Base-by-base conservation (phyloP, 495 filamentous ascomycete genomes). In the Alectoria sarmentosa region DNA sequence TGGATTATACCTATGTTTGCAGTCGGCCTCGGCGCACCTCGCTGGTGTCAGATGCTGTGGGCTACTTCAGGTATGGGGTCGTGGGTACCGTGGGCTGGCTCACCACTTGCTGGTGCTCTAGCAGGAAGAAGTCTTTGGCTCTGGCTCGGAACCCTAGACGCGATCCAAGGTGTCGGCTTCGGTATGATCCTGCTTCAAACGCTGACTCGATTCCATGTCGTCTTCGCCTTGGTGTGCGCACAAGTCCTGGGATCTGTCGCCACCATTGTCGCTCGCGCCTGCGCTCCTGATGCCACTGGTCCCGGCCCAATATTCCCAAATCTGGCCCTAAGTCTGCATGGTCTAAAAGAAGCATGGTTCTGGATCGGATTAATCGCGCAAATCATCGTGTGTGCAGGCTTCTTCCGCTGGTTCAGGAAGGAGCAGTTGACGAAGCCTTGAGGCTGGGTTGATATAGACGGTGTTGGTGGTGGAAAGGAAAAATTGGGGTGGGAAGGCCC, bases 1-100 rank as follows among this genome's bases (percentile, higher is more conserved):
- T 88, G 86, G 86, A 79, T 88, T 68, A 69, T 88, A 32, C 86
- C 86, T 52, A 81, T 88, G 67, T 88, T 88, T 69, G 85, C 86
- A 39, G 79, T 87, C 63, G 84, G 84, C 44, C 78, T 89, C 19
- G 81, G 82, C 28, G 81, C 83, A 1, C 86, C 86, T 0, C 76
- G 84, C 54, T 89, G 86, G 85, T 79, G 78, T 36, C 86, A 88
- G 73, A 85, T 85, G 72, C 80, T 86, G 65, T 89, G 86, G 86
- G 79, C 75, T 21, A 80, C 78, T 0, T 83, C 79, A 1, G 78
- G 78, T 41, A 78, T 85, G 66, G 86, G 84, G 8, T 67, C 74
- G 39, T 89, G 83, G 65, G 73, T 88, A 9, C 86, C 86, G 3
- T 88, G 84, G 85, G 77, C 75, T 2, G 81, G 80, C 15, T 62